Base-by-base conservation (phyloP, 2,329 filamentous ascomycete species). In the Colletotrichum tabaci region DNA sequence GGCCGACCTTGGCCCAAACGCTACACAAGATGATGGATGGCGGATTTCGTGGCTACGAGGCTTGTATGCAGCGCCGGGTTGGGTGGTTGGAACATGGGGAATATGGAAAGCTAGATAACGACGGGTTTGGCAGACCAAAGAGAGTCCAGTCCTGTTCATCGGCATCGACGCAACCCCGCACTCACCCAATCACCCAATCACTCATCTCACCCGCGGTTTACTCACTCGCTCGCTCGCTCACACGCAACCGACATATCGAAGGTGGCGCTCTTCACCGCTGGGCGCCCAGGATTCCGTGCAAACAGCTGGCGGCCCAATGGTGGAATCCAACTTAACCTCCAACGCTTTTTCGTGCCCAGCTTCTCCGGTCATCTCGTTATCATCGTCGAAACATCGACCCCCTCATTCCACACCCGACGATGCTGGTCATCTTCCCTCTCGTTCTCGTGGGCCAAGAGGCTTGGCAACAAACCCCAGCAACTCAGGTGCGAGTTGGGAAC, bases 401-500 rank as follows among this genome's bases (percentile, higher is more conserved):
- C 35, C 12, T 23, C 53, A 42, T 42, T 8, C 30, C 53, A 26
- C 23, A 57, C n/a, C 3, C 38, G n/a, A 44, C 38, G 35, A 62
- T 18, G 18, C 8, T 35, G 46, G 23, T 18, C 18, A 47, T 18
- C 16, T 23, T 49, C 13, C 15, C 8, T 44, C 21, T 66, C 42
- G 15, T 40, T 50, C 21, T 66, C 50, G 8, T 30, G 13, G 30
- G 64, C 68, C 68, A 71, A 71, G 64, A 47, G 12, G 18, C 64
- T 71, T 71, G 68, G 64, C 64, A 53, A 38, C 4, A 49, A 58
- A 44, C 49, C 47, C 12, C 57, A 58, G 26, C 64, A 46, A 67
- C 46, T 58, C 57, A 71, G 57, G 46, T 52, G 57, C 44, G 35
- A 35, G 9, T 35, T 26, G 26, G n/a, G 9, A 35, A 35, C 2